Percentiles rank a stretch among this genome's conserved stretches.
Evolutionary conservation across 2,329 filamentous ascomycete genomes (phyloP).

Genomic region (Piedraia hortae): DNA sequence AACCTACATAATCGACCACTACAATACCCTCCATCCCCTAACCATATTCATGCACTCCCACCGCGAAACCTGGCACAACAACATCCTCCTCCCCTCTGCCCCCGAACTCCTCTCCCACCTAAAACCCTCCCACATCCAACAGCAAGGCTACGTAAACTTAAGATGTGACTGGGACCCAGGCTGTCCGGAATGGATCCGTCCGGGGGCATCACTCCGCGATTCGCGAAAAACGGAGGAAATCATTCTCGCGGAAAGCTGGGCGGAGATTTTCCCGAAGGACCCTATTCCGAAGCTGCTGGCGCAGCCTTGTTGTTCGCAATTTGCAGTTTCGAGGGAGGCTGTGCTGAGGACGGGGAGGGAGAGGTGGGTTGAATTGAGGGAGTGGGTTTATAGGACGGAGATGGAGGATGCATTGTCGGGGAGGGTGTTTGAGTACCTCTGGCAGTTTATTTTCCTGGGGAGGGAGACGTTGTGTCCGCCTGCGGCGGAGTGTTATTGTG

Average conservation of each 20-base stretch:
- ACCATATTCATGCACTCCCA: constrained; percentile 34
- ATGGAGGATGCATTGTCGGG: constrained; percentile 28
- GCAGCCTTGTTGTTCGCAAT: constrained; percentile 36
- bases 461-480: constrained; percentile 21
- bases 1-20: constrained; percentile 33
- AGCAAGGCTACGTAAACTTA: constrained; percentile 27
- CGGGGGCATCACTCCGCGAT: constrained; percentile 14
- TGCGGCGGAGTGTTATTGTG: constrained; percentile 33
- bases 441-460: constrained; percentile 34
- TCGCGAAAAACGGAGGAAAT: constrained; percentile 18
- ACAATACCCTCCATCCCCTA: constrained; percentile 30
- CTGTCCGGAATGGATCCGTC: constrained; percentile 27
- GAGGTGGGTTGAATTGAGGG: constrained; percentile 28
- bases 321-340: constrained; percentile 30
- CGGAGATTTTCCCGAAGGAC: constrained; percentile 21
- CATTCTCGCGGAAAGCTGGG: constrained; percentile 19
- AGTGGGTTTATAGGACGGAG: constrained; percentile 32
- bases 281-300: constrained; percentile 23
- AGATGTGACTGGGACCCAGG: constrained; percentile 27
- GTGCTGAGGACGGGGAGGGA: constrained; percentile 25
- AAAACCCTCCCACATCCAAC: constrained; percentile 18
- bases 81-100: constrained; percentile 21
- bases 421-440: constrained; percentile 34
- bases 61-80: constrained; percentile 30
- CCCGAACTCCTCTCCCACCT: constrained; percentile 19